These are phyloP conservation scores for Thermochaetoides thermophila DNA, from an alignment of 495 filamentous ascomycete genomes.

Conservation along the genomic window DNA sequence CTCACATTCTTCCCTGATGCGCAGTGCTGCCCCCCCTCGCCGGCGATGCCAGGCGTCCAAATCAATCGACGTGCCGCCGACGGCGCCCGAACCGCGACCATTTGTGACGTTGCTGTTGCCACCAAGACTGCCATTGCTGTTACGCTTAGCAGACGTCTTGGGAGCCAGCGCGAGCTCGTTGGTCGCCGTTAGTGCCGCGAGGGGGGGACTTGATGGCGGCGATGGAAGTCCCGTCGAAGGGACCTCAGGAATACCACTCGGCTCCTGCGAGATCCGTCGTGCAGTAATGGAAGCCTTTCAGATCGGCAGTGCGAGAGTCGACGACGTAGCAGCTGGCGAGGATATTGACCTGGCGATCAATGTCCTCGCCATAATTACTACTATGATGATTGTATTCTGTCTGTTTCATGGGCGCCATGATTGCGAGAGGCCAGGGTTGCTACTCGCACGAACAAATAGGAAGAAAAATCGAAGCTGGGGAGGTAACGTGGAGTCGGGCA, in stretches of 20 bases:
- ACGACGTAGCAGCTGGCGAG: constrained; percentile 79
- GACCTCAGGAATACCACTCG: constrained; percentile 97
- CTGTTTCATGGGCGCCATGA: constrained; percentile 48
- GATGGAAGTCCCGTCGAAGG: constrained; percentile 60
- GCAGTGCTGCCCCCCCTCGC: constrained; percentile 80
- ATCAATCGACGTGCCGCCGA: constrained; percentile 19
- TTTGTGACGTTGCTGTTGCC: constrained; percentile 21
- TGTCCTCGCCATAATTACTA: constrained; percentile 50
- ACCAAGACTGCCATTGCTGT: too few species aligned
- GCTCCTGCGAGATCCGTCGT: constrained; percentile 62
- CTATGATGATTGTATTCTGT: constrained; percentile 54
- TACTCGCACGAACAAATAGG: neutral
- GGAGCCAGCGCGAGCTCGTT: constrained; percentile 44
- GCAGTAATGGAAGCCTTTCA: constrained; percentile 83
- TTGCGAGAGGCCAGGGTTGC: constrained; percentile 25
- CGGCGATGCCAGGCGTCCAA: constrained; percentile 32
- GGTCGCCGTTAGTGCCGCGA: constrained; percentile 47
- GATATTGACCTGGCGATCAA: constrained; percentile 45
- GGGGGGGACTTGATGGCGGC: constrained; percentile 69
- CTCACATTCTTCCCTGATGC: constrained; percentile 99
- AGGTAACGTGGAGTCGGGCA: too few species aligned
- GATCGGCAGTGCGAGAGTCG: constrained; percentile 29
- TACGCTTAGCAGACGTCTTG: too few species aligned
- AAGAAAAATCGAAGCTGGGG: neutral
- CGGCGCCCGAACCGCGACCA: constrained; percentile 8